A percentile compares a stretch with the other conserved stretches of the same genome.
These are phyloP conservation scores for Cercospora sp. DNA, from an alignment of 2,329 filamentous ascomycete species.

Conservation along the genomic window DNA sequence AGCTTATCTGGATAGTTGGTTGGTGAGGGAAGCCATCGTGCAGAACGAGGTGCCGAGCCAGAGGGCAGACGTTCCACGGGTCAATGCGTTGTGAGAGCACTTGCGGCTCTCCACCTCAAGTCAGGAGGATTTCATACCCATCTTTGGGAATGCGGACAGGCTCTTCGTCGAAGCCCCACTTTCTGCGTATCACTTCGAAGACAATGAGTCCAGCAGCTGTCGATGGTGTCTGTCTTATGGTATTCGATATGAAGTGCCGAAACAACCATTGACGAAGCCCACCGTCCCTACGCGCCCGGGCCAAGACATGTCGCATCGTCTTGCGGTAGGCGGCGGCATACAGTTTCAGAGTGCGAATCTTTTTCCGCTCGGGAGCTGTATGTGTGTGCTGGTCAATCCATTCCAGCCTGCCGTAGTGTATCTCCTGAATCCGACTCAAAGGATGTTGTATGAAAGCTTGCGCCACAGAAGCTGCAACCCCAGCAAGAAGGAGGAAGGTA, in stretches of 20 bases:
- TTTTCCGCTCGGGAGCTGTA: slow-evolving; percentile 43
- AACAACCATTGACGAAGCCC: slow-evolving; percentile 66
- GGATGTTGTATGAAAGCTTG: slow-evolving; percentile 73
- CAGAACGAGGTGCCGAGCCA: slow-evolving; percentile 20
- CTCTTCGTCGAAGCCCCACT: slow-evolving; percentile 65
- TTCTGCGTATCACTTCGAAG: slow-evolving; percentile 72
- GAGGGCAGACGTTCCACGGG: slow-evolving; percentile 18
- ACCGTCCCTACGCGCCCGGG: slow-evolving; percentile 59
- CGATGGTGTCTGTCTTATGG: slow-evolving; percentile 71
- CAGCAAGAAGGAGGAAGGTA: slow-evolving; percentile 67
- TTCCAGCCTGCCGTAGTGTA: slow-evolving; percentile 72
- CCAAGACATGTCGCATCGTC: slow-evolving; percentile 61
- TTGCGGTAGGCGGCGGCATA: slow-evolving; percentile 72
- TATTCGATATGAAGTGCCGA: slow-evolving; percentile 69
- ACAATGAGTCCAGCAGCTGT: slow-evolving; percentile 76
- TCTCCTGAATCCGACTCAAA: slow-evolving; percentile 66
- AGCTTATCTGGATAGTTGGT: slow-evolving; percentile 25
- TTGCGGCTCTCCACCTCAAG: slow-evolving; percentile 35
- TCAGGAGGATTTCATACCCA: slow-evolving; percentile 69
- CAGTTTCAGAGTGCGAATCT: slow-evolving; percentile 57
- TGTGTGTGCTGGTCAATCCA: slow-evolving; percentile 62
- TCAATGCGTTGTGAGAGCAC: background rate
- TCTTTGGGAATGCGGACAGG: slow-evolving; percentile 66
- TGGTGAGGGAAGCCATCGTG: slow-evolving; percentile 25
- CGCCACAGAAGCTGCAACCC: slow-evolving; percentile 65